A percentile compares a stretch with the other conserved stretches of the same genome.
These are phyloP conservation scores for Aspergillus sp. DNA, from an alignment of 2,329 filamentous ascomycete species.

Conservation along the genomic window DNA sequence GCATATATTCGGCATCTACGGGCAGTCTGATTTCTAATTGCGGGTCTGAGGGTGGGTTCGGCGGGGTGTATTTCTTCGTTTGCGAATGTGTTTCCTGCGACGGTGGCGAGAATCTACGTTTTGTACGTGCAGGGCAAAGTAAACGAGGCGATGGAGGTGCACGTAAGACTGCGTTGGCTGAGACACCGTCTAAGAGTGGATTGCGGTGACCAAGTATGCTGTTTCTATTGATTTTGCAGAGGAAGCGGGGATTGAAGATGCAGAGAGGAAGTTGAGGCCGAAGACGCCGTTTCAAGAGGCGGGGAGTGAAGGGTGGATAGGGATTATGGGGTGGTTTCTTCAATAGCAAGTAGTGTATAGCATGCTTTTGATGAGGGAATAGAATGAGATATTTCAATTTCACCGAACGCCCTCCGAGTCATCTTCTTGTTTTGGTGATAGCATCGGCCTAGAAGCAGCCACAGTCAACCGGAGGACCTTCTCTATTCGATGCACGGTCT, in stretches of 20 bases:
- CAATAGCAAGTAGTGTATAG: no score
- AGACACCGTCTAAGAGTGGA: constrained; percentile 60
- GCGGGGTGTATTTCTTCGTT: constrained; percentile 56
- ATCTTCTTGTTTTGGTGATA: no score
- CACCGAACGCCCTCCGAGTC: no score
- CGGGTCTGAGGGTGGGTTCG: constrained; percentile 48
- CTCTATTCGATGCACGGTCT: no score
- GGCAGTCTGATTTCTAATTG: constrained; percentile 67
- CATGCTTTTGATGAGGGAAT: no score
- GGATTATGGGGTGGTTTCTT: constrained; percentile 12
- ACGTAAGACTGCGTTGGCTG: constrained; percentile 60
- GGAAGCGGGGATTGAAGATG: constrained; percentile 55
- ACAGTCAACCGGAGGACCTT: no score
- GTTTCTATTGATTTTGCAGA: constrained; percentile 56
- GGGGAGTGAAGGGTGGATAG: constrained; percentile 36
- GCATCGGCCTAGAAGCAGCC: no score
- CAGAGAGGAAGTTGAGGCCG: constrained; percentile 54
- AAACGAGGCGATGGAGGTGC: constrained; percentile 56
- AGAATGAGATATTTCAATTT: no score
- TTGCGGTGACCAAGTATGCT: constrained; percentile 63
- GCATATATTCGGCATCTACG: constrained; percentile 60
- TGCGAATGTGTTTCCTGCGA: constrained; percentile 53
- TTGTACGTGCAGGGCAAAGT: constrained; percentile 55
- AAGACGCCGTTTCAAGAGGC: constrained; percentile 55
- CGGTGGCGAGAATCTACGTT: constrained; percentile 54